Evolutionary conservation across 1,284 basidiomycete genomes (phyloP).

Genomic region (Apiotrichum sp.): DNA sequence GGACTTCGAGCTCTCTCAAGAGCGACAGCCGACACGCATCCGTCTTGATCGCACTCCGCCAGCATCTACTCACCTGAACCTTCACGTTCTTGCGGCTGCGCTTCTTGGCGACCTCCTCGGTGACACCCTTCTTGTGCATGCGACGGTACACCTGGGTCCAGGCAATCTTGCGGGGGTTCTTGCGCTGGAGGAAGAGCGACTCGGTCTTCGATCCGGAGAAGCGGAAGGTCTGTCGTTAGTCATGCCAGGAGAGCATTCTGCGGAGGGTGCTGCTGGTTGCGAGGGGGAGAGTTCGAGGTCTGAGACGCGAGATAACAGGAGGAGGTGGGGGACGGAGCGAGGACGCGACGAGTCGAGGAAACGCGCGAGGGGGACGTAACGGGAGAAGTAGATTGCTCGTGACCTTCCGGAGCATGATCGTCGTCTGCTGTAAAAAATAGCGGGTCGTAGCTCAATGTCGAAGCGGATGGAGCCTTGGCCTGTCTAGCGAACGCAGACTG

Average conservation of each 20-base stretch:
- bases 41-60: too few species aligned
- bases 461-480: too few species aligned
- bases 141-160: constrained; percentile 95
- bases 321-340: too few species aligned
- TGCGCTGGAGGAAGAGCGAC: constrained; percentile 97
- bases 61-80: constrained; percentile 53
- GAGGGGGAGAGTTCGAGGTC: neutral
- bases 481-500: too few species aligned
- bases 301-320: neutral
- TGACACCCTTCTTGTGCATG: constrained; percentile 99
- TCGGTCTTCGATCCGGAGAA: constrained; percentile 83
- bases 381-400: too few species aligned
- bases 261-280: neutral
- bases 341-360: too few species aligned
- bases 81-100: constrained; percentile 94
- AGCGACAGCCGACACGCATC: too few species aligned
- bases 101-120: constrained; percentile 99
- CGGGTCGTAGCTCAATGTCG: too few species aligned
- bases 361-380: too few species aligned
- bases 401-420: too few species aligned
- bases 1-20: too few species aligned
- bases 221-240: constrained; percentile 69
- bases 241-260: neutral
- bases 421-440: too few species aligned
- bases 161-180: constrained; percentile 99